Evolutionary conservation across 2,329 filamentous ascomycete species (phyloP), one percentile per base, ranked within the genome.

Genomic region (Fusarium concolor): DNA sequence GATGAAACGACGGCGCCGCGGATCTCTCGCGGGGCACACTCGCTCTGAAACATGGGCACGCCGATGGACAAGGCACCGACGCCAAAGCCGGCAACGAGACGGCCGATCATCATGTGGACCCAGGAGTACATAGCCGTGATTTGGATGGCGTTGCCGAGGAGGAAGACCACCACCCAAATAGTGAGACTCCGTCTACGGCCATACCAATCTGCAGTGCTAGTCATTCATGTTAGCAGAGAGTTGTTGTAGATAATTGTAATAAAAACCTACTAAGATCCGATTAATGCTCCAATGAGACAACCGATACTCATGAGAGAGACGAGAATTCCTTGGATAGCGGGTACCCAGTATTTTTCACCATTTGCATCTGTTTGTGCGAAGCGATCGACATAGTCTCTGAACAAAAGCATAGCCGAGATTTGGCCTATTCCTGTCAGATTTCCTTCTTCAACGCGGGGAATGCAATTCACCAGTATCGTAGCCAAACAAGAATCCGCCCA

Each of bases 1-100:
- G 86, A 88, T 6, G 85, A 83, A 17, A 90, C 86, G 42, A 91
- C 84, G 33, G 86, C 85, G 69, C 88, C 89, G 67, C 89, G 86
- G 60, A 90, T 88, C 71, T 87, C 83, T n/a, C 84, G 82, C 3
- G 89, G 89, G 3, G 86, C 84, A 51, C 83, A 87, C 73, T 91
- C 89, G 45, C 86, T 86, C 76, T 91, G 88, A 76, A 88, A 90
- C 83, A 91, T 88, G 60, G 89, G 89, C 3, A 90, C 87, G 37
- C 87, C 83, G 29, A 90, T 86, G 0, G 87, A 90, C 2, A 92
- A 81, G 47, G 84, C 89, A 35, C 90, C 90, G 29, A 92, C 85
- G 37, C 90, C 89, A 2, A 92, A 81, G 71, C 90, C 90, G 31
- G 89, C 87, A 28, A 90, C 81, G 79, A 89, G 88, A 62, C 90